Evolutionary conservation across 2,329 filamentous ascomycete species (phyloP).

Genomic region (Pseudocercospora pini-densiflorae): DNA sequence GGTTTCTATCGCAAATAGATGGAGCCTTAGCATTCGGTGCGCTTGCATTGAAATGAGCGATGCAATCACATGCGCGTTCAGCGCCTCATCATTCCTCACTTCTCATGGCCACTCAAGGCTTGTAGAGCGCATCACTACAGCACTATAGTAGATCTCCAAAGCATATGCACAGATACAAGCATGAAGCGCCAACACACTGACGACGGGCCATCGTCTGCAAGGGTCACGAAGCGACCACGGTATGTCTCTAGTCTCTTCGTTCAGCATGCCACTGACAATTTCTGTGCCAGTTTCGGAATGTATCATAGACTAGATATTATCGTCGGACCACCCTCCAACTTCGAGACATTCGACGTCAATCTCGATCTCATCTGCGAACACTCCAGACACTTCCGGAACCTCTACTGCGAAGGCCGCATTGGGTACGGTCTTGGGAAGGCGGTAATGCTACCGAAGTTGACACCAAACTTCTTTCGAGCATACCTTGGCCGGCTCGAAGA

Average conservation of each 20-base stretch:
- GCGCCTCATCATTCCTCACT: too few species aligned
- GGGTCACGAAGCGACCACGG: too few species aligned
- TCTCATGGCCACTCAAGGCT: too few species aligned
- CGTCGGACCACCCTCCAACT: not conserved
- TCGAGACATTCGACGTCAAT: not conserved
- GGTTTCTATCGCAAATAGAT: too few species aligned
- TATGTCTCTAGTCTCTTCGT: not conserved
- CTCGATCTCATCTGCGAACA: not conserved
- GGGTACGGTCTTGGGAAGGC: not conserved
- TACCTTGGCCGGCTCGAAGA: not conserved
- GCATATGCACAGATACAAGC: too few species aligned
- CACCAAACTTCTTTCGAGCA: not conserved
- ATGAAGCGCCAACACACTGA: too few species aligned
- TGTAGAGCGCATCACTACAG: too few species aligned
- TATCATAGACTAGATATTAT: not conserved
- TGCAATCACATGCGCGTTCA: too few species aligned
- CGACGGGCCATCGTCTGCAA: too few species aligned
- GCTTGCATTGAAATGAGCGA: too few species aligned
- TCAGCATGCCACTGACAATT: not conserved
- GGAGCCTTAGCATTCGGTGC: too few species aligned
- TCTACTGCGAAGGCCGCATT: not conserved
- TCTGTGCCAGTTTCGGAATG: not conserved
- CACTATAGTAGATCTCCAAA: too few species aligned
- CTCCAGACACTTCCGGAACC: not conserved
- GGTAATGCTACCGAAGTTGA: not conserved